phyloP scores from a whole-genome alignment of 1,284 basidiomycete genomes.

The Grifola frondosa region DNA sequence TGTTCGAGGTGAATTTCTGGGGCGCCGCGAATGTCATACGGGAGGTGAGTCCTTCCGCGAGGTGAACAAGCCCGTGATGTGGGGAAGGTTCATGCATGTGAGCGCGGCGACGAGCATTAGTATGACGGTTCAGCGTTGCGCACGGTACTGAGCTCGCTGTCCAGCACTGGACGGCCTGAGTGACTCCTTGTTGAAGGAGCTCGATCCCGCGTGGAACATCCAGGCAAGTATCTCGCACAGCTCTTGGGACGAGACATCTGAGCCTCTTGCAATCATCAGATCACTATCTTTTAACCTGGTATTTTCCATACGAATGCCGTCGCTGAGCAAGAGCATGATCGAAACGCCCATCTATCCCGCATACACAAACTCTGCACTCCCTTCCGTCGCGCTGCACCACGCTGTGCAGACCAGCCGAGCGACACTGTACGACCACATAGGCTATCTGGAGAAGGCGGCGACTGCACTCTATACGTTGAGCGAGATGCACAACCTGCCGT shows the following conservation, averaged over 20 bases:
- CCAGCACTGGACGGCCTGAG: slow-evolving; percentile 38
- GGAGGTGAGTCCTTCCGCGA: slow-evolving; percentile 38
- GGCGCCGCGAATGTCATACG: slow-evolving; percentile 32
- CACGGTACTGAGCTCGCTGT: too few relatives aligned
- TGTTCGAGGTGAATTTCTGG: slow-evolving; percentile 39
- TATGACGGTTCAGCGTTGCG: too few relatives aligned
- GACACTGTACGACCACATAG: slow-evolving; percentile 1
- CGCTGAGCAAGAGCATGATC: slow-evolving; percentile 3
- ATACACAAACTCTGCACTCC: slow-evolving; percentile 6
- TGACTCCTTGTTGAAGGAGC: slow-evolving; percentile 26
- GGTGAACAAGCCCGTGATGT: slow-evolving; percentile 27
- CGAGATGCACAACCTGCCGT: slow-evolving; percentile 21
- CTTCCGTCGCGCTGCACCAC: slow-evolving; percentile 2
- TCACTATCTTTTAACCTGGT: slow-evolving; percentile 10
- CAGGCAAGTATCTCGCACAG: too few relatives aligned
- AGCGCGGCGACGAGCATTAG: too few relatives aligned
- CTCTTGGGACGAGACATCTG: too few relatives aligned
- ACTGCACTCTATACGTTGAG: slow-evolving; percentile 7
- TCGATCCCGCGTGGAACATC: slow-evolving; percentile 34
- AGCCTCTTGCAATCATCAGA: too few relatives aligned
- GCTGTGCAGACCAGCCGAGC: slow-evolving; percentile 3
- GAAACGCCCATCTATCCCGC: slow-evolving; percentile 9
- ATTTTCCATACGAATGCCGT: slow-evolving; percentile 12
- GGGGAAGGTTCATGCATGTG: slow-evolving; percentile 34
- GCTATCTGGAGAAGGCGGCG: slow-evolving; percentile 8